Evolutionary conservation across 1,284 basidiomycete species (phyloP).

Genomic region (Stereum hirsutum): DNA sequence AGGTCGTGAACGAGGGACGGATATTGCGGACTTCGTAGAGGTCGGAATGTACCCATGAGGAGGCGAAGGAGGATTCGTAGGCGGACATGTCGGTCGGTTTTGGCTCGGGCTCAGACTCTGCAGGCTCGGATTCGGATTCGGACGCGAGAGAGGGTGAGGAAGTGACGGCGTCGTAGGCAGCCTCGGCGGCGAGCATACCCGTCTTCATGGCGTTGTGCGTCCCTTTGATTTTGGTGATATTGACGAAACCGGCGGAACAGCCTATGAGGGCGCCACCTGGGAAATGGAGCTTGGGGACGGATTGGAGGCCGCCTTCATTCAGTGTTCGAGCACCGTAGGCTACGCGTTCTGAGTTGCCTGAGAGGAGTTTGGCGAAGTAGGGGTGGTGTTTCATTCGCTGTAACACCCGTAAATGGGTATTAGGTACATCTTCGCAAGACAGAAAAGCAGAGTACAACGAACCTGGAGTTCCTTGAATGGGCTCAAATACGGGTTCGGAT

Average conservation of each 20-base stretch:
- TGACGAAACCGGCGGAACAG: slow-evolving; percentile 94
- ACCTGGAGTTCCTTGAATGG: slow-evolving; percentile 94
- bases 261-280: slow-evolving; percentile 94
- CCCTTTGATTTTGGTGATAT: slow-evolving; percentile 99
- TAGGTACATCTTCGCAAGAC: slow-evolving; percentile 5
- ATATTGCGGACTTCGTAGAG: slow-evolving; percentile 90
- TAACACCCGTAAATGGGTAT: background rate
- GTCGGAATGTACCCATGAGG: slow-evolving; percentile 86
- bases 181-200: slow-evolving; percentile 94
- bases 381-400: slow-evolving; percentile 98
- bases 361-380: slow-evolving; percentile 76
- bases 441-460: slow-evolving; percentile 14
- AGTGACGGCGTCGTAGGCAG: slow-evolving; percentile 63
- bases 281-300: slow-evolving; percentile 87
- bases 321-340: slow-evolving; percentile 90
- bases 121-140: too few relatives aligned
- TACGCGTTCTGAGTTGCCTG: slow-evolving; percentile 65
- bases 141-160: slow-evolving; percentile 16
- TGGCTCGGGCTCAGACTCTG: too few relatives aligned
- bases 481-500: slow-evolving; percentile 88
- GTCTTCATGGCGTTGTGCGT: slow-evolving; percentile 99
- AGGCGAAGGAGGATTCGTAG: slow-evolving; percentile 69
- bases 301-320: slow-evolving; percentile 94
- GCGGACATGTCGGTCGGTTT: slow-evolving; percentile 64
- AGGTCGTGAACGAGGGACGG: slow-evolving; percentile 85